Conservation (phyloP, 78 protist genomes). For the Dictyostelium brefeldianum region DNA sequence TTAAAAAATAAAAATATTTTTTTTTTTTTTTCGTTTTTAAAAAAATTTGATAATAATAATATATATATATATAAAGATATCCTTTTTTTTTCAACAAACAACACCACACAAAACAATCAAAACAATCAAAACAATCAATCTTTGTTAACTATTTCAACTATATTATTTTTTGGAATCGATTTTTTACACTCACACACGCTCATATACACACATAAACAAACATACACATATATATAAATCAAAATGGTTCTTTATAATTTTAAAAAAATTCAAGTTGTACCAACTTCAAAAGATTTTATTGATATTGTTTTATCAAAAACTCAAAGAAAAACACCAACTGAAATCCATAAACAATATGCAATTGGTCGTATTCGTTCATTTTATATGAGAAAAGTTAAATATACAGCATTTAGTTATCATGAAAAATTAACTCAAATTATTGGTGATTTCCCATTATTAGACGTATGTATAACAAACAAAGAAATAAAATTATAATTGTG, state of each 20-base stretch:
- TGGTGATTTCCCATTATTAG: conserved; percentile 98
- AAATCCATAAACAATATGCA: conserved; percentile 94
- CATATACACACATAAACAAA: not conserved
- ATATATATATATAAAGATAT: too few relatives aligned
- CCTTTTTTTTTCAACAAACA: too few relatives aligned
- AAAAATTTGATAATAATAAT: not conserved
- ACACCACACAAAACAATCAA: too few relatives aligned
- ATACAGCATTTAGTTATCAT: conserved; percentile 92
- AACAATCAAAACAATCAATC: too few relatives aligned
- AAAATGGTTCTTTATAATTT: conserved; percentile 94
- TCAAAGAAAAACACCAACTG: conserved; percentile 99
- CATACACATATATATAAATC: not conserved
- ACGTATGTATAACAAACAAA: conserved; percentile 76
- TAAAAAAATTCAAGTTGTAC: conserved; percentile 96
- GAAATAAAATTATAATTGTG: too few relatives aligned
- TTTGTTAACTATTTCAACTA: not conserved
- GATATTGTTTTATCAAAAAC: conserved; percentile 98
- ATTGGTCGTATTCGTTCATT: conserved; percentile 97
- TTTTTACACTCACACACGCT: not conserved
- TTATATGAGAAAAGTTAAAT: conserved; percentile 99
- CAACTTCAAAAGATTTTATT: conserved; percentile 97
- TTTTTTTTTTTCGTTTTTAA: not conserved
- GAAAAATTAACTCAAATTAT: conserved; percentile 96
- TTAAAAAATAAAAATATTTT: too few relatives aligned
- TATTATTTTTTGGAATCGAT: conserved; percentile 20